Percentiles rank a stretch among this genome's conserved stretches.
These are phyloP conservation scores for Pythium diclinum DNA, from an alignment of 352 stramenopile genomes.

Conservation along the genomic window DNA sequence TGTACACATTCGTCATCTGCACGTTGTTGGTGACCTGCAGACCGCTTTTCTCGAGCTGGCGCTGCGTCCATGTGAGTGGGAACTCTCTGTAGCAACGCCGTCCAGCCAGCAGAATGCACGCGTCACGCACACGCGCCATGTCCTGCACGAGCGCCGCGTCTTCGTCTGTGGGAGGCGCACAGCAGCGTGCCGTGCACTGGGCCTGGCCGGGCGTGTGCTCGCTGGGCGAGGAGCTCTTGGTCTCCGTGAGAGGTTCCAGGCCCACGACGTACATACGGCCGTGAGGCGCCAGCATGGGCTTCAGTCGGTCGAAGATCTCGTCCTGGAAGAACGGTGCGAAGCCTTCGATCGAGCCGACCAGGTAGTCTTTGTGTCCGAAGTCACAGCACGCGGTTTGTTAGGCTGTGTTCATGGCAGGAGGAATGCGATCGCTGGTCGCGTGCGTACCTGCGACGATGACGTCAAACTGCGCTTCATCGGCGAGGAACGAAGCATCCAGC, in stretches of 20 bases:
- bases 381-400: background rate
- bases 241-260: constrained; percentile 62
- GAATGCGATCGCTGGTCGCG: background rate
- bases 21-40: constrained; percentile 39
- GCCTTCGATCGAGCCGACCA: constrained; percentile 85
- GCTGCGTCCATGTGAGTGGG: constrained; percentile 65
- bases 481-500: constrained; percentile 42
- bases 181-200: constrained; percentile 21
- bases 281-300: constrained; percentile 47
- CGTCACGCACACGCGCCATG: constrained; percentile 57
- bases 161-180: constrained; percentile 15
- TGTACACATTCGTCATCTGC: constrained; percentile 80
- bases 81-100: constrained; percentile 82
- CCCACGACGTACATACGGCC: constrained; percentile 75
- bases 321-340: constrained; percentile 86
- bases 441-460: constrained; percentile 41
- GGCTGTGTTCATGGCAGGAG: background rate
- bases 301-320: constrained; percentile 65
- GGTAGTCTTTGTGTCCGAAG: constrained; percentile 54
- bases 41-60: constrained; percentile 41
- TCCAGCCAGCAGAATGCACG: constrained; percentile 69
- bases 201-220: constrained; percentile 1
- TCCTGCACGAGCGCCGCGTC: constrained; percentile 38
- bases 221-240: background rate
- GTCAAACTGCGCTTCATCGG: constrained; percentile 39